Base-by-base conservation (phyloP, 441 rosid genomes). In the Omphalea diandra region DNA sequence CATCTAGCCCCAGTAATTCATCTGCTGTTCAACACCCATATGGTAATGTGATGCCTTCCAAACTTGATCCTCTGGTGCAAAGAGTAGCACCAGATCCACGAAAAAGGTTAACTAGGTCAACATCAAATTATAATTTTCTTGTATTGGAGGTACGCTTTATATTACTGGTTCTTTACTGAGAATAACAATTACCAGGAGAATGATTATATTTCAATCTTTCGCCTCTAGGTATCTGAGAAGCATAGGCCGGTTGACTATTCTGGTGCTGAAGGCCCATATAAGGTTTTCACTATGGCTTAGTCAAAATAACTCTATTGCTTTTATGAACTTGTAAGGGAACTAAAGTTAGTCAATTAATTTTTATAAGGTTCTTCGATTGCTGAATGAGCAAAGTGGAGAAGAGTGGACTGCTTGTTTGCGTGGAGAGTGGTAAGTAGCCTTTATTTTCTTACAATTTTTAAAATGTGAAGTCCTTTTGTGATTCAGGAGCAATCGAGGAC, bases 301-400 rank as follows among this genome's bases (percentile, higher is more conserved):
- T 56, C 55, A 52, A 65, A 54, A 32, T 43, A 15, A 52, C 29
- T 41, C 67, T 8, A 68, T 40, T 77, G 53, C 31, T 76, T 79
- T 69, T 47, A n/a, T 60, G 31, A 54, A 63, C 72, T 58, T 61
- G 43, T 70, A 47, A 70, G 26, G 35, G n/a, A 68, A 63, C 66
- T 84, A 56, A 81, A 75, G 52, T 29, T 33, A 35, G 43, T 67
- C 15, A 49, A 55, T 65, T 81, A 31, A 50, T 72, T 66, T 81
- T 79, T 70, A n/a, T n/a, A 86, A 96, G 99, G 98, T 85, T 80
- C 96, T 96, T 83, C 96, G 96, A 75, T 72, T 96, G 75, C 83
- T 96, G 82, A 86, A 90, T 71, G 99, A 96, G 83, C 84, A 80
- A 81, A 86, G 83, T 74, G 99, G 97, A 81, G 93, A 84, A 82